Conservation (phyloP, 2,329 filamentous ascomycete genomes). For the Neofusicoccum sp. region DNA sequence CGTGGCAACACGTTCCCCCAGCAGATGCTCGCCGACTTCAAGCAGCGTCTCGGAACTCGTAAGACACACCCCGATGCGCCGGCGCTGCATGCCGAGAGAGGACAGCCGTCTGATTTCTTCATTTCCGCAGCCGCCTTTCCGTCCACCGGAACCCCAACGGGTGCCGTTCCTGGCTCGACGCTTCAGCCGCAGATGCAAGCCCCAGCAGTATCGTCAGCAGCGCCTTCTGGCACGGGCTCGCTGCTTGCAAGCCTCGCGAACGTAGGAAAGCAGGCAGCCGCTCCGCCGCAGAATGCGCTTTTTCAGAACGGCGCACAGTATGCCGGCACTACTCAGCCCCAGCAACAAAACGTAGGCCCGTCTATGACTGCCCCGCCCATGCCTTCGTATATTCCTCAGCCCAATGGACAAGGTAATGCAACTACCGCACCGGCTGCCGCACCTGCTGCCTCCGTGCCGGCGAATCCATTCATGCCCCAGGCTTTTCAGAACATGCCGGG, state of each 20-base stretch:
- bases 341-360: conserved; percentile 20
- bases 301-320: conserved; percentile 11
- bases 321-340: conserved; percentile 7
- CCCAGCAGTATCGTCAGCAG: conserved; percentile 24
- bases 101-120: conserved; percentile 22
- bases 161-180: conserved; percentile 21
- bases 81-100: not conserved
- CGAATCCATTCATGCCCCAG: conserved; percentile 26
- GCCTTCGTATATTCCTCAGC: conserved; percentile 16
- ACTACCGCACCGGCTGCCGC: conserved; percentile 24
- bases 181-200: conserved; percentile 29
- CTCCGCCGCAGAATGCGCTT: not conserved
- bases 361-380: conserved; percentile 15
- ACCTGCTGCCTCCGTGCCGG: conserved; percentile 2
- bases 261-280: conserved; percentile 29
- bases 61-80: not conserved
- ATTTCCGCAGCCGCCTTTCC: conserved; percentile 12
- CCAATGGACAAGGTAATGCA: conserved; percentile 14
- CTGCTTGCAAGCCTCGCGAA: conserved; percentile 35
- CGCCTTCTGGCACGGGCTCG: conserved; percentile 29
- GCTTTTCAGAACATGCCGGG: conserved; percentile 33
- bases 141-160: not conserved
- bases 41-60: conserved; percentile 46
- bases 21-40: conserved; percentile 77
- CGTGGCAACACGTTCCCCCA: conserved; percentile 87